Evolutionary conservation across 345 rosid species (phyloP).

Genomic region (Salix brachista): DNA sequence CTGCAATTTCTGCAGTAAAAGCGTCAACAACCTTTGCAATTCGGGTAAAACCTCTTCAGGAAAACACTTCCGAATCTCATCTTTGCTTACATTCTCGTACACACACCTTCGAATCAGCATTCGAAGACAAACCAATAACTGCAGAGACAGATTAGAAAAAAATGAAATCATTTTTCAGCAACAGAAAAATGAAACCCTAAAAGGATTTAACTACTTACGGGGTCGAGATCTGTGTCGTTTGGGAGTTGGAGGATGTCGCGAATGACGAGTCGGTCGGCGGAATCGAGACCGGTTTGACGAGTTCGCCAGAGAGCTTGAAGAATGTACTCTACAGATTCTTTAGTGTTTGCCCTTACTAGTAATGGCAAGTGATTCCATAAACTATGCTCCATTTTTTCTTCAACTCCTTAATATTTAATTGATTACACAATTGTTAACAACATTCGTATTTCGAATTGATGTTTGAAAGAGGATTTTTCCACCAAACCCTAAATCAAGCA

Average conservation of each 20-base stretch:
- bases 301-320: slow-evolving; percentile 65
- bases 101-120: slow-evolving; percentile 54
- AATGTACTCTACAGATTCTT: slow-evolving; percentile 53
- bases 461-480: too few relatives aligned
- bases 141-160: background rate
- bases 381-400: slow-evolving; percentile 33
- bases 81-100: slow-evolving; percentile 42
- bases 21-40: slow-evolving; percentile 49
- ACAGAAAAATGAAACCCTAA: background rate
- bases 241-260: slow-evolving; percentile 52
- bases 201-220: slow-evolving; percentile 26
- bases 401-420: too few relatives aligned
- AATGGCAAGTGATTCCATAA: slow-evolving; percentile 58
- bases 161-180: background rate
- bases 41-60: slow-evolving; percentile 54
- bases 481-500: too few relatives aligned
- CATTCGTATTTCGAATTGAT: too few relatives aligned
- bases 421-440: too few relatives aligned
- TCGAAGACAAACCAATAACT: slow-evolving; percentile 66
- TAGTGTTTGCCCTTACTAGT: slow-evolving; percentile 49
- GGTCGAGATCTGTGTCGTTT: slow-evolving; percentile 60
- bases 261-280: slow-evolving; percentile 50
- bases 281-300: slow-evolving; percentile 51
- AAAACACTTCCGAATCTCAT: slow-evolving; percentile 52
- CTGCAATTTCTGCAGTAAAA: slow-evolving; percentile 57